Conservation (phyloP, 306 rosid species). For the Casuarina cunninghamiana region DNA sequence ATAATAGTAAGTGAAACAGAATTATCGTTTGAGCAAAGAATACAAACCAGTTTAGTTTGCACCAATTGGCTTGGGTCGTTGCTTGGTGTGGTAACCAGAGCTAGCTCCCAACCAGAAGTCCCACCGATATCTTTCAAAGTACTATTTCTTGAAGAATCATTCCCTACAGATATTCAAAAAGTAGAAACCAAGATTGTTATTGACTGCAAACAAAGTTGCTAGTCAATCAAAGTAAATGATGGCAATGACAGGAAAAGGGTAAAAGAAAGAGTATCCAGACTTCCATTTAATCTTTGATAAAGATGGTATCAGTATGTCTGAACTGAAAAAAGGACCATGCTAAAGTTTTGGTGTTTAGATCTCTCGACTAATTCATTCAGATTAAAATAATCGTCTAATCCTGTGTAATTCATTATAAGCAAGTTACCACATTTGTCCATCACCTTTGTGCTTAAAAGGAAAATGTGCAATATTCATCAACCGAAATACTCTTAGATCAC, state of each 20-base stretch:
- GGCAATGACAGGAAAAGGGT: neutral
- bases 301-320: neutral
- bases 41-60: constrained; percentile 62
- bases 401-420: neutral
- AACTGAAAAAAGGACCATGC: neutral
- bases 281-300: neutral
- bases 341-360: neutral
- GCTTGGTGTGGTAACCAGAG: constrained; percentile 75
- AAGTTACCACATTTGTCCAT: neutral
- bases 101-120: constrained; percentile 89
- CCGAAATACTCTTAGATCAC: neutral
- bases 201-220: constrained; percentile 4
- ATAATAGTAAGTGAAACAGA: neutral
- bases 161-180: constrained; percentile 43
- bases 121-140: constrained; percentile 51
- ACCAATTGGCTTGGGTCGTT: constrained; percentile 44
- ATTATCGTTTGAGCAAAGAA: constrained; percentile 19
- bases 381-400: neutral
- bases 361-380: neutral
- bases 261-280: neutral
- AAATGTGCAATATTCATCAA: neutral
- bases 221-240: neutral
- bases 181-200: constrained; percentile 12
- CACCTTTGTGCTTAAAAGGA: neutral
- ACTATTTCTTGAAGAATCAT: constrained; percentile 31